Evolutionary conservation across 1,284 basidiomycete genomes (phyloP), one percentile per base, ranked within the genome.

Genomic region (Apiotrichum brassicae): DNA sequence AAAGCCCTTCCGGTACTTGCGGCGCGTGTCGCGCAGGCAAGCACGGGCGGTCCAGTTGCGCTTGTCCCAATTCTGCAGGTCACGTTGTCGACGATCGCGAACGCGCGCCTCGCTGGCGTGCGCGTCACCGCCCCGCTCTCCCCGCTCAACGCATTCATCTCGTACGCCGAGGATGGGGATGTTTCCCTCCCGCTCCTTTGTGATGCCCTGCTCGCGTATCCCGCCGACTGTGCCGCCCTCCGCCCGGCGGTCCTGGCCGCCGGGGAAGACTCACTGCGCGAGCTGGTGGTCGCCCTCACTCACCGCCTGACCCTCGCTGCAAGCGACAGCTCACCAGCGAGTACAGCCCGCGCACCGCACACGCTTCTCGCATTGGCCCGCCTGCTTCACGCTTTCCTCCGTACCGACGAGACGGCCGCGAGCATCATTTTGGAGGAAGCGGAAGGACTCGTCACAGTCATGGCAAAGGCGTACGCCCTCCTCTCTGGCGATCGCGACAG

Each of bases 381-480:
- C 14, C 52, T 58, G 5, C 33, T 54, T 4, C 53, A 54, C 20
- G 47, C 42, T 18, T 42, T 58, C n/a, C 42, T 49, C 4, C 47
- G 49, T 19, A 14, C 45, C 4, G 35, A 42, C n/a, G 42, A 43
- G 3, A 33, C 19, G 3, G 23, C 41, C 13, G 46, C 39, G 16
- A 30, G 40, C 13, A 30, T 52, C 12, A 42, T 54, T 13, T 33
- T 37, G 9, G 34, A 37, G 11, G 39, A 37, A 20, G 44, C 44
- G 19, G 23, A 41, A 11, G 37, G 24, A 18, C 22, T 68, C 25
- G 24, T 69, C 3, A 60, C 55, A 12, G 52, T 58, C 11, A 53
- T 69, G 9, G 23, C 38, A 3, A 41, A 22, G 5, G 58, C 57
- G 2, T 68, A 68, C 47, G 47, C 40, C 7, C 40, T 28, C 8